phyloP scores from a whole-genome alignment of 1,284 basidiomycete genomes.

The Trametes pubescens region DNA sequence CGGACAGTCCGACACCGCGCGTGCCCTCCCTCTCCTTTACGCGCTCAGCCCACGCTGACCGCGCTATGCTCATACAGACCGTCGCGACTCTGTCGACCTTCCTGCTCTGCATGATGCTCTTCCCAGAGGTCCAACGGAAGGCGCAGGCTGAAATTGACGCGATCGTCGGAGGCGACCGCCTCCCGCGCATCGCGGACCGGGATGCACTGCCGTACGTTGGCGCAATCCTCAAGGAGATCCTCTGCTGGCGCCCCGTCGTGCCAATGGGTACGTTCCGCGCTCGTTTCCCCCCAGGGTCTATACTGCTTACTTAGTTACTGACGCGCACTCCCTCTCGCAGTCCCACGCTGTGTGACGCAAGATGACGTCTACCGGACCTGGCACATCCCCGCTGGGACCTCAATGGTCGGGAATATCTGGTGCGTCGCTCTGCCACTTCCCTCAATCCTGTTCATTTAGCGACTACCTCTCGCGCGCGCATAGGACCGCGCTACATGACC shows the following conservation, averaged over 20 bases:
- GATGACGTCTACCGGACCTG: constrained; percentile 8
- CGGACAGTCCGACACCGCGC: constrained; percentile 34
- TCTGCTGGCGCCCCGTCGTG: constrained; percentile 28
- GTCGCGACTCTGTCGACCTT: constrained; percentile 3
- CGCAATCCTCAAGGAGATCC: constrained; percentile 32
- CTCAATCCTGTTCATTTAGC: background rate
- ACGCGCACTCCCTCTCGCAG: background rate
- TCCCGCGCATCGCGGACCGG: constrained; percentile 27
- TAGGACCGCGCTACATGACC: constrained; percentile 27
- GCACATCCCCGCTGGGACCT: constrained; percentile 4
- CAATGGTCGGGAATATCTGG: constrained; percentile 6
- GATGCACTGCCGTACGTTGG: constrained; percentile 29
- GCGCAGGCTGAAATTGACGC: constrained; percentile 42
- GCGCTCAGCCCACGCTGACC: no score
- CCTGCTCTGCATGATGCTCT: constrained; percentile 10
- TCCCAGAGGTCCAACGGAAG: constrained; percentile 20
- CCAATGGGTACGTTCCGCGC: constrained; percentile 13
- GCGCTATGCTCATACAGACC: background rate
- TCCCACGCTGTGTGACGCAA: background rate
- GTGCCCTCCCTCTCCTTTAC: background rate
- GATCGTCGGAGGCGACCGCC: constrained; percentile 26
- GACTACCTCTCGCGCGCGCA: no score
- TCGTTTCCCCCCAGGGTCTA: background rate
- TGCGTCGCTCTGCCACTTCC: background rate
- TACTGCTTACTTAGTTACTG: background rate